These are phyloP conservation scores for Salix caprea DNA, from an alignment of 345 rosid genomes.

Conservation along the genomic window DNA sequence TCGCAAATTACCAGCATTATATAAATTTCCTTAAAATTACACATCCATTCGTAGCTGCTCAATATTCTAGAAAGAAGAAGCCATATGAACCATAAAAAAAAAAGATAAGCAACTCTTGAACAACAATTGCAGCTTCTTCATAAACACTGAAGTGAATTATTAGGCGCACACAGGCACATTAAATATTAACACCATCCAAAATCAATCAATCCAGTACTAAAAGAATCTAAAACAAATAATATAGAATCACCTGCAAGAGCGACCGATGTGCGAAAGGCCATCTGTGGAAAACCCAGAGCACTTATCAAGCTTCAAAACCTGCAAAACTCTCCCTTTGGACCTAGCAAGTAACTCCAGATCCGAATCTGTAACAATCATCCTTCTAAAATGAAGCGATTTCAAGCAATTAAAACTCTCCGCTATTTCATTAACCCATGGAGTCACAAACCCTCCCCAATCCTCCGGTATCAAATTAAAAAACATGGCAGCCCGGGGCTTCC, in stretches of 20 bases:
- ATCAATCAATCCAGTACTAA: not conserved
- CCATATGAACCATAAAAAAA: not conserved
- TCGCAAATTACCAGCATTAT: not conserved
- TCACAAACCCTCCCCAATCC: not conserved
- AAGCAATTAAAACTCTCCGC: conserved; percentile 45
- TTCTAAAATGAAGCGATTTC: conserved; percentile 62
- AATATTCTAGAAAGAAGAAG: not conserved
- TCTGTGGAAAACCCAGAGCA: conserved; percentile 88
- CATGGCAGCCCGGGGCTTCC: not conserved
- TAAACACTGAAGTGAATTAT: not conserved
- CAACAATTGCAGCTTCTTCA: not conserved
- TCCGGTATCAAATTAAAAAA: not conserved
- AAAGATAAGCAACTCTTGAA: not conserved
- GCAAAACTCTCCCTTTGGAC: conserved; percentile 43
- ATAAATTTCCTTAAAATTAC: not conserved
- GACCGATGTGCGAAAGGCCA: conserved; percentile 66
- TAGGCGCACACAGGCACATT: not conserved
- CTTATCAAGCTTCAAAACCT: conserved; percentile 67
- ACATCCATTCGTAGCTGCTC: not conserved
- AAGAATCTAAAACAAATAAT: not conserved
- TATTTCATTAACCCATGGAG: conserved; percentile 40
- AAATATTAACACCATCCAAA: not conserved
- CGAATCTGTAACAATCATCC: conserved; percentile 79
- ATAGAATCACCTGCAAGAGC: conserved; percentile 58
- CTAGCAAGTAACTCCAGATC: conserved; percentile 64